Base-by-base conservation (phyloP, 768 basidiomycete species). In the Tephrocybe sp. region DNA sequence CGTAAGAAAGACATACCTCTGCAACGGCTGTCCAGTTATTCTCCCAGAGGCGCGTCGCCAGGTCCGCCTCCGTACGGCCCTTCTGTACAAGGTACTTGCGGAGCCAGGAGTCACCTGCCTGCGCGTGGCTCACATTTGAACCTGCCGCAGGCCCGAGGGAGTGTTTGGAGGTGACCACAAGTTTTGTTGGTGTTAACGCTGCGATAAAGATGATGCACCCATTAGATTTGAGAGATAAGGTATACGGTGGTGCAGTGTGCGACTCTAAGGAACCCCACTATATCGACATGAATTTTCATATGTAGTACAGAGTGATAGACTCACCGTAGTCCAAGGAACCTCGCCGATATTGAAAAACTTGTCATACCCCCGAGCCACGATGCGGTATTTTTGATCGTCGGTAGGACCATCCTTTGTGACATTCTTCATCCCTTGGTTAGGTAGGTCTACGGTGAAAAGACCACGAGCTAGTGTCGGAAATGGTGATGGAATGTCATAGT, bases 321-420 rank as follows among this genome's bases (percentile, higher is more conserved):
- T 59, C 63, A 96, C 96, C 50, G 84, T 84, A 0, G 88, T 95
- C 93, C 95, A 98, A 2, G 87, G 90, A 4, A 98, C 92, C 66
- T 99, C 97, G 3, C 86, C 91, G 26, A 97, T 91, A 64, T 97
- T 98, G 76, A 98, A 98, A 69, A 99, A 98, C 72, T 99, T 99
- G 74, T 98, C 97, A 64, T 99, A 98, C 0, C 96, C 97, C 40
- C 97, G 74, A 0, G 80, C 87, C 1, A 97, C 84, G 50, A 99
- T 94, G 49, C 84, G 72, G 52, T 75, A 64, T 38, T 65, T 69
- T 34, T 62, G 65, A 38, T 66, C 61, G 1, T 46, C 52, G 22
- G 45, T 35, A 30, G 17, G 49, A 12, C 46, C 57, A 12, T 71
- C 63, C 40, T 57, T 44, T 1, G 45, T 48, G 6, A 34, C 56